Base-by-base conservation (phyloP, 345 rosid species). In the Psidium friedrichsthalianum region DNA sequence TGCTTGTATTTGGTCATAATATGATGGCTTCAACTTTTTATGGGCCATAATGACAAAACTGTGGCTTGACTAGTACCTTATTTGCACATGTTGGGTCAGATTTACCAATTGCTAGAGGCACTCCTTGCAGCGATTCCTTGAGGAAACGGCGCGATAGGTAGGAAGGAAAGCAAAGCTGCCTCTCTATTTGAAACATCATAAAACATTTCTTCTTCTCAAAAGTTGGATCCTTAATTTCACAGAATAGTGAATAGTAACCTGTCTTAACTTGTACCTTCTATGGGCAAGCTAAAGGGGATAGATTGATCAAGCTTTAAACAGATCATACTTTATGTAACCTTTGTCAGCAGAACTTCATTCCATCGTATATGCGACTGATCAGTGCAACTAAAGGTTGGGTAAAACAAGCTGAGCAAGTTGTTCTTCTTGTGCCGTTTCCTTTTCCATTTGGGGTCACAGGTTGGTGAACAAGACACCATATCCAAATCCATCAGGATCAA, bases 71-170 rank as follows among this genome's bases (percentile, higher is more conserved):
- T 83, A 82, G 42, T 86, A 51, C 44, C 83, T 24, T 55, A n/a
- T 22, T 36, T 69, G 47, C 82, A 25, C 55, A 24, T 78, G 20
- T 69, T 85, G 82, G 56, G 85, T 82, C 93, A 95, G 98, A 93
- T 85, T 88, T 97, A 53, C 99, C 99, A 78, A 90, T 94, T 56
- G 93, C 98, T 54, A 93, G 99, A 95, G 95, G 81, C 95, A 94
- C 69, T 97, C 99, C 36, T 96, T 97, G 87, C 99, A 94, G 89
- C 90, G 93, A 36, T 97, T 97, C 90, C 92, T 97, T 59, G 98
- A 97, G 91, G 91, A 97, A 97, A 89, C 93, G 98, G 40, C 89
- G 94, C 12, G 98, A 95, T 94, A 97, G 98, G 98, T 96, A 93
- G 40, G 25, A 22, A 13, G 25, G 80, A 69, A 36, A 69, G 80